Percentiles rank a stretch among this genome's conserved stretches.
phyloP scores from a whole-genome alignment of 306 rosid genomes.

The Pterocarpus santalinus region DNA sequence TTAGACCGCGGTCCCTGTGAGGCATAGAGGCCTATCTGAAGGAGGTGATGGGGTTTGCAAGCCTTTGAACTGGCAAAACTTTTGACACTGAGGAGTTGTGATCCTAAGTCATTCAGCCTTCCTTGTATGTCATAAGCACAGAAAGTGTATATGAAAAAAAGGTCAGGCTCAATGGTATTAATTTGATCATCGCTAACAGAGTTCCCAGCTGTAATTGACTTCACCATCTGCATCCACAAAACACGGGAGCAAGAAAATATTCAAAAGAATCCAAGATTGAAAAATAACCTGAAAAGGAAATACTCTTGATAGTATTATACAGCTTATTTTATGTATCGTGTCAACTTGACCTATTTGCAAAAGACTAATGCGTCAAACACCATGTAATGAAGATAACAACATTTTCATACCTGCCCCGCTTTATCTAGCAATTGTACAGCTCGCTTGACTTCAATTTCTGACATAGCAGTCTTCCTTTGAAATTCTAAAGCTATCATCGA shows the following conservation, averaged over 20 bases:
- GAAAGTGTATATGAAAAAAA: constrained; percentile 72
- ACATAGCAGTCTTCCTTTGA: constrained; percentile 65
- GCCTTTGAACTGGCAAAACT: constrained; percentile 73
- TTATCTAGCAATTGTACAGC: constrained; percentile 71
- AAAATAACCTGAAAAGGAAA: constrained; percentile 30
- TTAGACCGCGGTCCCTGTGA: constrained; percentile 73
- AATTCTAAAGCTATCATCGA: constrained; percentile 81
- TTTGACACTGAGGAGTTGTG: constrained; percentile 69
- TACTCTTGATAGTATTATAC: constrained; percentile 8
- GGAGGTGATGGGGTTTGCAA: constrained; percentile 75
- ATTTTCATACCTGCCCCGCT: constrained; percentile 83
- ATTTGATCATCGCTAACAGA: constrained; percentile 52
- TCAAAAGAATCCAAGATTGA: constrained; percentile 30
- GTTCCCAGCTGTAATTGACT: constrained; percentile 63
- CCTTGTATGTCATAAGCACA: constrained; percentile 81
- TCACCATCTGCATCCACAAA: constrained; percentile 73
- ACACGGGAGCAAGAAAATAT: constrained; percentile 37
- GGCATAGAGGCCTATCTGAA: constrained; percentile 81
- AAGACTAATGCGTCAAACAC: constrained; percentile 24
- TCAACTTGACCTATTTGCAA: constrained; percentile 30
- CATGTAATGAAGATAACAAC: constrained; percentile 23
- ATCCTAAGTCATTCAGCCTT: constrained; percentile 72
- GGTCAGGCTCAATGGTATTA: constrained; percentile 63
- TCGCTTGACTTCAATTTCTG: constrained; percentile 79
- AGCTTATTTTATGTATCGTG: constrained; percentile 12